Percentiles rank a stretch among this genome's conserved stretches.
Evolutionary conservation across 805 yeast species (phyloP).

Genomic region (Blastobotrys attinorum): DNA sequence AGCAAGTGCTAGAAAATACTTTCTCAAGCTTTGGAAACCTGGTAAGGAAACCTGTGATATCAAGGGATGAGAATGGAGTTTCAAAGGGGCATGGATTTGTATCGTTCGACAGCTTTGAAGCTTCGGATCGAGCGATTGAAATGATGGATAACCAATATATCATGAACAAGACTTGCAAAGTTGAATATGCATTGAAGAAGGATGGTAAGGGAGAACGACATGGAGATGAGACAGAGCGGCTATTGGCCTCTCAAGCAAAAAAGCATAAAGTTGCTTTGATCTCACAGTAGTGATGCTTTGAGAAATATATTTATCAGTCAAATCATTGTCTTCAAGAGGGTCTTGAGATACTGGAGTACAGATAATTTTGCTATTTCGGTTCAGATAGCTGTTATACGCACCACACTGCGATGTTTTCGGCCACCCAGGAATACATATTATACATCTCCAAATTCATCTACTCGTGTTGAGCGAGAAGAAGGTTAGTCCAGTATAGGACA

Average conservation of each 20-base stretch:
- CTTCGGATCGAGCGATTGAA: slow-evolving; percentile 64
- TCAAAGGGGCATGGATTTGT: slow-evolving; percentile 63
- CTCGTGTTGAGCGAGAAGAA: too few species aligned
- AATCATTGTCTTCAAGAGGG: too few species aligned
- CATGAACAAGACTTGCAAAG: slow-evolving; percentile 52
- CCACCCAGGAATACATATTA: too few species aligned
- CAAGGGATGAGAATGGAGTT: slow-evolving; percentile 41
- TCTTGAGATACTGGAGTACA: too few species aligned
- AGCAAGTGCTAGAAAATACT: slow-evolving; percentile 44
- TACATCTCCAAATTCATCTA: too few species aligned
- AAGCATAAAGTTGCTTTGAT: too few species aligned
- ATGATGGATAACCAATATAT: slow-evolving; percentile 61
- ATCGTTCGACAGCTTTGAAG: slow-evolving; percentile 52
- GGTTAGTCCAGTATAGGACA: too few species aligned
- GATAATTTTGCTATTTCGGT: too few species aligned
- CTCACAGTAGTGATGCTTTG: too few species aligned
- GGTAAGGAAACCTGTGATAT: slow-evolving; percentile 41
- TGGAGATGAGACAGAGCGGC: slow-evolving; percentile 74
- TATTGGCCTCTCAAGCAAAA: slow-evolving; percentile 57
- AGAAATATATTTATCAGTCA: too few species aligned
- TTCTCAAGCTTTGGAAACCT: slow-evolving; percentile 65
- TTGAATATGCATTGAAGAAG: slow-evolving; percentile 68
- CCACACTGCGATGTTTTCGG: too few species aligned
- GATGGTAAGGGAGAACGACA: slow-evolving; percentile 53
- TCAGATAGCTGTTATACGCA: too few species aligned